Evolutionary conservation across 2,329 filamentous ascomycete species (phyloP).

Genomic region (Zalaria sp.): DNA sequence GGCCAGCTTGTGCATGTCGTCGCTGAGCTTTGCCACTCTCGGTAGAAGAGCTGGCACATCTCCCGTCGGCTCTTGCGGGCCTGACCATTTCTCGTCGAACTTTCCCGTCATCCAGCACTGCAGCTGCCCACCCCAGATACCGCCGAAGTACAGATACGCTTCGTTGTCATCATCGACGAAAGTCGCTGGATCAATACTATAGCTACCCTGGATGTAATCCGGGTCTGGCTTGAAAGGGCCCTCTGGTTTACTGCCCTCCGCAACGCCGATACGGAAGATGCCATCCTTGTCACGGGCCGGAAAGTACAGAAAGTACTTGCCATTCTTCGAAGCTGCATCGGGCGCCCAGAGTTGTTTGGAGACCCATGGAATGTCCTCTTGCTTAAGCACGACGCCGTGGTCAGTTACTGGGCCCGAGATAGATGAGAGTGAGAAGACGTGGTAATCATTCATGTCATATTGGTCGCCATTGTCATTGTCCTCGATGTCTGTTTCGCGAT

Average conservation of each 20-base stretch:
- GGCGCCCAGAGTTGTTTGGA: conserved; percentile 71
- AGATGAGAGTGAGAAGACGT: conserved; percentile 54
- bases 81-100: conserved; percentile 43
- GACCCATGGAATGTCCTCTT: conserved; percentile 59
- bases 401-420: conserved; percentile 49
- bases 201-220: conserved; percentile 52
- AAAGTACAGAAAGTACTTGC: conserved; percentile 65
- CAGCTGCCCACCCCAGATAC: conserved; percentile 68
- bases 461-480: conserved; percentile 79
- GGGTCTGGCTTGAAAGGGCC: conserved; percentile 57
- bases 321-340: conserved; percentile 55
- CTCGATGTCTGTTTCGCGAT: conserved; percentile 57
- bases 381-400: conserved; percentile 55
- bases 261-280: conserved; percentile 64
- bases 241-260: conserved; percentile 46
- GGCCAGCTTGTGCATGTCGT: conserved; percentile 52
- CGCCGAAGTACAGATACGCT: conserved; percentile 62
- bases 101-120: conserved; percentile 54
- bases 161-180: conserved; percentile 57
- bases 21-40: conserved; percentile 48
- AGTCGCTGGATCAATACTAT: conserved; percentile 62
- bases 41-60: conserved; percentile 48
- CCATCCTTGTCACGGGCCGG: conserved; percentile 57
- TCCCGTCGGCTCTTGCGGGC: conserved; percentile 46
- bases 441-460: conserved; percentile 75